Evolutionary conservation across 2,329 filamentous ascomycete species (phyloP).

Genomic region (Penicillium decumbens): DNA sequence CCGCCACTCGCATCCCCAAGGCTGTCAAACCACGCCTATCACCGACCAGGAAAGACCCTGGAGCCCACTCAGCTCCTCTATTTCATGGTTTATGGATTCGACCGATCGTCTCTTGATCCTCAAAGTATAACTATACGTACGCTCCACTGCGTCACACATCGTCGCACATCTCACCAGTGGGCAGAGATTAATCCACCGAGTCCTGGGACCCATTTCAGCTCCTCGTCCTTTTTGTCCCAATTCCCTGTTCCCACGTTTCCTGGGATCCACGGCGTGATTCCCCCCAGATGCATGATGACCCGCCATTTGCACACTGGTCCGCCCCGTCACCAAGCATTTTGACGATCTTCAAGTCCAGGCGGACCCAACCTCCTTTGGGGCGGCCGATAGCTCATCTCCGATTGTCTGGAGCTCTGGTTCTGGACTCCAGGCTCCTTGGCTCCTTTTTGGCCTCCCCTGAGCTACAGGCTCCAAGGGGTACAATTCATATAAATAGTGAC

Average conservation of each 20-base stretch:
- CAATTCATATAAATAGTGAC: conserved; percentile 2
- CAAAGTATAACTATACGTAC: neutral
- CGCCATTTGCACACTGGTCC: conserved; percentile 30
- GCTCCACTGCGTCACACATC: conserved; percentile 1
- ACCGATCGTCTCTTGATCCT: conserved; percentile 8
- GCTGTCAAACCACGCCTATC: conserved; percentile 2
- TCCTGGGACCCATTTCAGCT: neutral
- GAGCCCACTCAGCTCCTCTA: neutral
- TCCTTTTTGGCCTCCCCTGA: neutral
- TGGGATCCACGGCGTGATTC: conserved; percentile 21
- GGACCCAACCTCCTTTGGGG: neutral
- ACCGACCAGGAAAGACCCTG: conserved; percentile 12
- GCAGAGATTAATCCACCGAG: conserved; percentile 4
- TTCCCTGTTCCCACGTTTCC: conserved; percentile 3
- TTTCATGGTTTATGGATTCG: neutral
- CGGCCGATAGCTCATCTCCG: neutral
- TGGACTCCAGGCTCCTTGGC: neutral
- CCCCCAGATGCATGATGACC: conserved; percentile 26
- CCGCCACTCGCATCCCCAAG: conserved; percentile 9
- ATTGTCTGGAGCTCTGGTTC: neutral
- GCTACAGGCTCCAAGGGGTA: neutral
- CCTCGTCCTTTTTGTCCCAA: neutral
- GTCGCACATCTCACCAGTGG: conserved; percentile 3
- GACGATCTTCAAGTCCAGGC: neutral
- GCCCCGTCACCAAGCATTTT: conserved; percentile 1